Conservation (phyloP, 805 yeast genomes). For the Teunomyces gatunensis region DNA sequence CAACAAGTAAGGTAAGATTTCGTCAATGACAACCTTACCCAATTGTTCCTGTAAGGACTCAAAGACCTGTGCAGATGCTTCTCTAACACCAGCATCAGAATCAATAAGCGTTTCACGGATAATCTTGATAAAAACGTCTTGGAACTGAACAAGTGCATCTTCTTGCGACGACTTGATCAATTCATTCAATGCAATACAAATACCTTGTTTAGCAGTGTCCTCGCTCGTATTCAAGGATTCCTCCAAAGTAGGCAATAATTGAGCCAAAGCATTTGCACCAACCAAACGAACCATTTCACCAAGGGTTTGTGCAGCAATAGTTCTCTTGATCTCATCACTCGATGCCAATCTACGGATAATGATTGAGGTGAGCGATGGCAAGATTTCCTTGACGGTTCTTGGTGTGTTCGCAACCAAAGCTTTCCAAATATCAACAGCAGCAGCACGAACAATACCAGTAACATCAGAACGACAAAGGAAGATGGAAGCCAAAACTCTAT, state of each 20-base stretch:
- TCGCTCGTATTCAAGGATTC: constrained; percentile 53
- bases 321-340: constrained; percentile 72
- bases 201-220: constrained; percentile 90
- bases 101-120: constrained; percentile 81
- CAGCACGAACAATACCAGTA: constrained; percentile 80
- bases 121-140: constrained; percentile 66
- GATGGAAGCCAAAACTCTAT: constrained; percentile 77
- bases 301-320: constrained; percentile 87
- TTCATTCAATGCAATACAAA: constrained; percentile 89
- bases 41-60: constrained; percentile 80
- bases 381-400: constrained; percentile 84
- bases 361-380: constrained; percentile 77
- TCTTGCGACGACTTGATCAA: constrained; percentile 70
- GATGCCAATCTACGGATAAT: constrained; percentile 83
- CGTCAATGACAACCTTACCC: constrained; percentile 86
- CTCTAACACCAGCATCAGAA: constrained; percentile 69
- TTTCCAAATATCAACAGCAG: constrained; percentile 95
- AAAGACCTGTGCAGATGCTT: constrained; percentile 87
- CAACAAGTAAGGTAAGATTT: constrained; percentile 80
- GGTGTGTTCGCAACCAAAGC: constrained; percentile 96
- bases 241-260: constrained; percentile 81
- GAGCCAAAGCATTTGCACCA: constrained; percentile 81
- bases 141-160: constrained; percentile 61
- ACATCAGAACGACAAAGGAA: constrained; percentile 94
- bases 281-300: constrained; percentile 95